Evolutionary conservation across 129 eudicot genomes (phyloP), one percentile per base, ranked within the genome.

Genomic region (Flaveria sonorensis): DNA sequence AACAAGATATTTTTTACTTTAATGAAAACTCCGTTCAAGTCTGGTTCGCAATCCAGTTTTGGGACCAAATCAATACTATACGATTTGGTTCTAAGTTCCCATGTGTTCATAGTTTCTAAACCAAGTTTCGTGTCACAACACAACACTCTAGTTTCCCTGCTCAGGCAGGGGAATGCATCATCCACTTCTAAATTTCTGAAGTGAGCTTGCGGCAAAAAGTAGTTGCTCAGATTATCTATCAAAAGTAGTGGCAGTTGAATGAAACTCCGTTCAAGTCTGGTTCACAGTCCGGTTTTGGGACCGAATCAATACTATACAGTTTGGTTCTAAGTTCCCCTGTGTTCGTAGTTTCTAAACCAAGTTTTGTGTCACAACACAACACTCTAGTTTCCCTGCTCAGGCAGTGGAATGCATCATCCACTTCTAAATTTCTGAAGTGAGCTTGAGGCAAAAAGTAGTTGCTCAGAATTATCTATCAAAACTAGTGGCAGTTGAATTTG

Each of bases 401-500:
- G 16, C 57, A 14, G 57, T 51, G 57, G 19, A 51, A 51, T 36
- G 46, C 61, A 26, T 70, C 40, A 19, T 45, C 69, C 69, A 73
- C 46, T 43, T 59, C 11, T 48, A 59, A 39, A 48, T 48, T 57
- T 75, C 48, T 45, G 64, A 2, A 28, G 24, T 28, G 40, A 13
- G 19, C 51, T 18, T n/a, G 28, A 56, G 62, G 13, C 26, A 13
- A 13, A 21, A 63, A 18, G 13, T 20, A 40, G 16, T 9, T 43
- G 40, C 2, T 64, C 63, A 67, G 11, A 67, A 67, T 52, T 21
- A 16, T 77, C 74, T 43, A 71, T 79, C 77, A 40, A 62, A 36
- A 71, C 43, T 48, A 20, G 30, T 81, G 10, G 75, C 43, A 26
- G 72, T 45, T 7, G 80, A 61, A 59, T 67, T 79, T 42, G 70